phyloP scores from a whole-genome alignment of 139 green algal genomes.

The Asterochloris erici region DNA sequence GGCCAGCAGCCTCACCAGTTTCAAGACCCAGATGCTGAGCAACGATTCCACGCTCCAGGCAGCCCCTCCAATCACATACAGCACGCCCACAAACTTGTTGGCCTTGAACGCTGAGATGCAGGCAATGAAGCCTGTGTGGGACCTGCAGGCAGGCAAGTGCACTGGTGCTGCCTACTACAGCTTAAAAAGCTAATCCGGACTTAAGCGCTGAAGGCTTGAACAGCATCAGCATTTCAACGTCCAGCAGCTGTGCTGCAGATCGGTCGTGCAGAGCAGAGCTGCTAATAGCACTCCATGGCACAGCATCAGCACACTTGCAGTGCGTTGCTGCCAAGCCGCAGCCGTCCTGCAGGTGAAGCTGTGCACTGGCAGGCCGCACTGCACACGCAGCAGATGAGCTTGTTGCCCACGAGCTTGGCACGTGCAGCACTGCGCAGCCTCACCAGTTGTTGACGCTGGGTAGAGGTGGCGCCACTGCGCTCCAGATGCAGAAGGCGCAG shows the following conservation, averaged over 20 bases:
- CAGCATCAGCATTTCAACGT: background rate
- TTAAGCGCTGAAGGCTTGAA: slow-evolving; percentile 2
- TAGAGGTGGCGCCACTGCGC: slow-evolving; percentile 36
- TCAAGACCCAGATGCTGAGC: slow-evolving; percentile 22
- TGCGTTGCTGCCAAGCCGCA: too few species aligned
- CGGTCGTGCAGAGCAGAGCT: too few species aligned
- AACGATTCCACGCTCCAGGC: slow-evolving; percentile 47
- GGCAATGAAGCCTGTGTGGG: slow-evolving; percentile 42
- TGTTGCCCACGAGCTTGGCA: too few species aligned
- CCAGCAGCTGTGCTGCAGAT: too few species aligned
- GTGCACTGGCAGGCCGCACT: too few species aligned
- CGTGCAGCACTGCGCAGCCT: too few species aligned
- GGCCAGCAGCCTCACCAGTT: slow-evolving; percentile 1
- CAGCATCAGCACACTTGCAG: too few species aligned
- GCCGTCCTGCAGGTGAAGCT: too few species aligned
- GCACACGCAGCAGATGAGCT: too few species aligned
- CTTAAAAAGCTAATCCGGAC: slow-evolving; percentile 25
- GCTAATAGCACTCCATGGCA: too few species aligned
- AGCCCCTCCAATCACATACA: slow-evolving; percentile 49
- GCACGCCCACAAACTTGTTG: slow-evolving; percentile 39
- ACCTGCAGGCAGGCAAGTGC: background rate
- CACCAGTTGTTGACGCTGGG: slow-evolving; percentile 25
- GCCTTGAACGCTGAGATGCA: slow-evolving; percentile 28
- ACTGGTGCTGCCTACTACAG: background rate
- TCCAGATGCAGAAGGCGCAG: slow-evolving; percentile 51